Conservation (phyloP, 1,284 basidiomycete genomes). For the Ceratobasidium sp. region DNA sequence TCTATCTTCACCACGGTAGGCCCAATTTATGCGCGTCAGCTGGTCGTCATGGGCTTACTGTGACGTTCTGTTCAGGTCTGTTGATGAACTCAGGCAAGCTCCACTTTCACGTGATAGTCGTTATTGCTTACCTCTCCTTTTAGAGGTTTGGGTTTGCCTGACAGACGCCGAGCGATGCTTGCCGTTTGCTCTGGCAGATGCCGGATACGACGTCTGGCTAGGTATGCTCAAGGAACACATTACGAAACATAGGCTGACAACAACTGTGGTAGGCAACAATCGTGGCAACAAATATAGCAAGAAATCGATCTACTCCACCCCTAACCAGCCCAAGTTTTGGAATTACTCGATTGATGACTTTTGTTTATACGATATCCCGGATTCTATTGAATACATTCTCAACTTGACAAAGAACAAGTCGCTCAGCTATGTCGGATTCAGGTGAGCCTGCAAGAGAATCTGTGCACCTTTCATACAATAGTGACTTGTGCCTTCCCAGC, state of each 20-base stretch:
- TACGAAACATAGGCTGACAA: neutral
- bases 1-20: conserved; percentile 75
- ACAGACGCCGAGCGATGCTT: conserved; percentile 68
- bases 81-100: conserved; percentile 69
- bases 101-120: conserved; percentile 31
- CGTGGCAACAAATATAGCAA: conserved; percentile 87
- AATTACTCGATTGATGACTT: conserved; percentile 83
- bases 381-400: conserved; percentile 78
- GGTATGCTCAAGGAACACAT: conserved; percentile 46
- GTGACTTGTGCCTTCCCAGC: conserved; percentile 51
- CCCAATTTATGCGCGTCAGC: neutral
- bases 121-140: neutral
- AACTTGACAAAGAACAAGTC: conserved; percentile 63
- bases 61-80: conserved; percentile 52
- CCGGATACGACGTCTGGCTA: conserved; percentile 76
- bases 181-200: conserved; percentile 77
- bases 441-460: conserved; percentile 3
- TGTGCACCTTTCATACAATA: neutral
- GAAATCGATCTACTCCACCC: conserved; percentile 72
- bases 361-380: conserved; percentile 75
- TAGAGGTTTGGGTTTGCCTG: conserved; percentile 79
- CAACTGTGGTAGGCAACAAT: conserved; percentile 55
- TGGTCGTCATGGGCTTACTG: neutral
- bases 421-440: conserved; percentile 78
- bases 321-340: conserved; percentile 74